Evolutionary conservation across 2,329 filamentous ascomycete species (phyloP).

Genomic region (Cyphellophora attinorum): DNA sequence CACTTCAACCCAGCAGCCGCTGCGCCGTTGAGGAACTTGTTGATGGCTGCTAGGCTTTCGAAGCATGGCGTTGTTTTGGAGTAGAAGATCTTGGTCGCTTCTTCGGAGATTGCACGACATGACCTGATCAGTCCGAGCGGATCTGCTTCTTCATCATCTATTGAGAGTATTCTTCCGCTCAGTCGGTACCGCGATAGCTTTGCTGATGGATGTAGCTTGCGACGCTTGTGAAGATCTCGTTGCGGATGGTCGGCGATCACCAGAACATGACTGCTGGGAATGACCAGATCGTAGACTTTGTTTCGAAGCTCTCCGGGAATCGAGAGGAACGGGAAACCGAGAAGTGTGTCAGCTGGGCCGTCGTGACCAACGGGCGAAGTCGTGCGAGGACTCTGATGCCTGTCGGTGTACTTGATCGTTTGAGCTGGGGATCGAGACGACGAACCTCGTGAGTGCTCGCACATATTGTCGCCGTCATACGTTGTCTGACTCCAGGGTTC

Average conservation of each 20-base stretch:
- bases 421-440: no score
- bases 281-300: conserved; percentile 57
- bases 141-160: conserved; percentile 3
- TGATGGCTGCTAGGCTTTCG: conserved; percentile 21
- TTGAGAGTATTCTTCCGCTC: conserved; percentile 1
- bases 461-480: no score
- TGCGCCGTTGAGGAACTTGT: conserved; percentile 27
- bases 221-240: conserved; percentile 11
- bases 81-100: conserved; percentile 16
- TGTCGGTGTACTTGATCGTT: no score
- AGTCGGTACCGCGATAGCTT: conserved; percentile 12
- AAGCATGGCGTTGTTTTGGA: conserved; percentile 17
- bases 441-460: no score
- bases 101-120: conserved; percentile 16
- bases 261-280: conserved; percentile 27
- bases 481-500: no score
- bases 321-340: conserved; percentile 48
- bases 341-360: no score
- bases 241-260: conserved; percentile 14
- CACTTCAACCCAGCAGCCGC: conserved; percentile 36
- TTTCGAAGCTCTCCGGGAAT: conserved; percentile 62
- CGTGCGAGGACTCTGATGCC: no score
- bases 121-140: conserved; percentile 9
- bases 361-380: no score
- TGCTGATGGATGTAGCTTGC: conserved; percentile 7